A percentile compares a stretch with the other conserved stretches of the same genome.
These are phyloP conservation scores for Pyrenochaeta sp. DNA, from an alignment of 2,329 filamentous ascomycete genomes.

Conservation along the genomic window DNA sequence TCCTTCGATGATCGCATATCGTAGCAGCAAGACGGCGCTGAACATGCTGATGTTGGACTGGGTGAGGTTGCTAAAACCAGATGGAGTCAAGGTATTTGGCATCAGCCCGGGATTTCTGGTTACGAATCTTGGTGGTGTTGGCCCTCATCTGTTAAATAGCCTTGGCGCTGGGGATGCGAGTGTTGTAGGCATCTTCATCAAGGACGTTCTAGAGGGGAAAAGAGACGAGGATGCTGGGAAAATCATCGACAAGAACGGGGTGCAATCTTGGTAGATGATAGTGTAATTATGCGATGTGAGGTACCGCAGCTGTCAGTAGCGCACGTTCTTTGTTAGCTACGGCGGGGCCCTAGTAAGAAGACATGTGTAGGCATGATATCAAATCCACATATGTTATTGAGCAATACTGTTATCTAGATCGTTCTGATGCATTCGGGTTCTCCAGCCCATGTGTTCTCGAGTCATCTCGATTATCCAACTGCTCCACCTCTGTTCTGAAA, in stretches of 20 bases:
- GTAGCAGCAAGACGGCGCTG: constrained; percentile 56
- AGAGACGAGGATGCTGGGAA: constrained; percentile 51
- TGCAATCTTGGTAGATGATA: constrained; percentile 54
- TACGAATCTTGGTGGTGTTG: constrained; percentile 52
- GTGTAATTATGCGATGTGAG: no score
- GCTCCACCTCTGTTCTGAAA: no score
- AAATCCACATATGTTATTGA: no score
- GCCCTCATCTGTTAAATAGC: constrained; percentile 43
- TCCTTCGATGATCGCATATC: constrained; percentile 47
- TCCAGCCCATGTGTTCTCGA: no score
- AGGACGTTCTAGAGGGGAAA: constrained; percentile 51
- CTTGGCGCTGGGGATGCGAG: constrained; percentile 50
- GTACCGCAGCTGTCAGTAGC: no score
- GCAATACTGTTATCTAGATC: no score
- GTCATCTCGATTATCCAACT: no score
- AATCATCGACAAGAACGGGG: constrained; percentile 44
- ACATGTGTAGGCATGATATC: no score
- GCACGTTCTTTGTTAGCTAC: no score
- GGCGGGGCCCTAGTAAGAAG: no score
- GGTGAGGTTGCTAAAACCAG: constrained; percentile 54
- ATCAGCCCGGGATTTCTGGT: constrained; percentile 59
- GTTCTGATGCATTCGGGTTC: no score
- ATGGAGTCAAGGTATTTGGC: constrained; percentile 57
- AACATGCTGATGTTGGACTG: constrained; percentile 63
- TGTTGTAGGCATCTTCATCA: constrained; percentile 49